Conservation (phyloP, 805 yeast genomes). For the Wickerhamomyces chaumierensis region DNA sequence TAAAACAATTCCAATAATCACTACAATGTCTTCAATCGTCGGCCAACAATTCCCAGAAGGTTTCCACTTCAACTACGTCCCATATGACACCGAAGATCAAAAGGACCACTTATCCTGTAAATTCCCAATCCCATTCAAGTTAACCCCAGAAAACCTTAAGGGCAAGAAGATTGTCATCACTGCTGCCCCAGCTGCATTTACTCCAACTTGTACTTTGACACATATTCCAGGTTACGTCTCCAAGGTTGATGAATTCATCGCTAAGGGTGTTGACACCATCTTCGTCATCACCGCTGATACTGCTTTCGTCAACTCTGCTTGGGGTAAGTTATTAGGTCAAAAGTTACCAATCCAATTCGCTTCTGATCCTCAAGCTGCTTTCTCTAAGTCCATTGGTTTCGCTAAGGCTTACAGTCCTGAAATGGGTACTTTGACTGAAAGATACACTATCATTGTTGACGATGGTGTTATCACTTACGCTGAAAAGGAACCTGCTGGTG, state of each 20-base stretch:
- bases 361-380: slow-evolving; percentile 51
- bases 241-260: slow-evolving; percentile 36
- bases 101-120: slow-evolving; percentile 15
- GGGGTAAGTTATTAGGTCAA: slow-evolving; percentile 37
- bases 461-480: slow-evolving; percentile 41
- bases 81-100: slow-evolving; percentile 17
- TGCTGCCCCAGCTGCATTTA: slow-evolving; percentile 80
- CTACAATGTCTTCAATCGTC: slow-evolving; percentile 11
- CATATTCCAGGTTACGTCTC: slow-evolving; percentile 62
- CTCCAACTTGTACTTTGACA: slow-evolving; percentile 66
- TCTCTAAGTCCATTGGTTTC: slow-evolving; percentile 51
- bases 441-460: slow-evolving; percentile 66
- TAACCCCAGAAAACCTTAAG: slow-evolving; percentile 16
- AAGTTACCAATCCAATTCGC: slow-evolving; percentile 35
- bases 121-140: slow-evolving; percentile 15
- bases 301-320: slow-evolving; percentile 60
- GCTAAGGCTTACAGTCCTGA: slow-evolving; percentile 34
- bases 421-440: slow-evolving; percentile 47
- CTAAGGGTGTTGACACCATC: slow-evolving; percentile 49
- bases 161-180: slow-evolving; percentile 44
- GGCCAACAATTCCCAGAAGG: slow-evolving; percentile 20
- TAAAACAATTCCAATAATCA: no score
- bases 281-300: slow-evolving; percentile 59
- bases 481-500: slow-evolving; percentile 21
- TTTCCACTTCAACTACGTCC: slow-evolving; percentile 19